Percentiles rank a stretch among this genome's conserved stretches.
Conservation (phyloP, 2,329 filamentous ascomycete species). For the Microsporum canis region DNA sequence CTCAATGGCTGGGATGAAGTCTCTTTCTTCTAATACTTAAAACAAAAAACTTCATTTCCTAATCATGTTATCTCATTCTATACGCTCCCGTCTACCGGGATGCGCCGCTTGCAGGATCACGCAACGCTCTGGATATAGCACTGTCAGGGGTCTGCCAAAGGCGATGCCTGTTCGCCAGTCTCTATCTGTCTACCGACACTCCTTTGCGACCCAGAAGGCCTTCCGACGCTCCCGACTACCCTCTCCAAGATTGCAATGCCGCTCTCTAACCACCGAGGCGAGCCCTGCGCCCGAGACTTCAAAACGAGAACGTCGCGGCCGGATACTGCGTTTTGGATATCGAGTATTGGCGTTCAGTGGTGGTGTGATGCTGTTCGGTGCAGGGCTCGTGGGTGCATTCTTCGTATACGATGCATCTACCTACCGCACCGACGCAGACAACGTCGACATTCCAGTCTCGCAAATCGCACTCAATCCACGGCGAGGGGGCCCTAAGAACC, state of each 20-base stretch:
- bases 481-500: conserved; percentile 81
- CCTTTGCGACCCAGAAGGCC: background rate
- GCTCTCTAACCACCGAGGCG: background rate
- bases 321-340: conserved; percentile 32
- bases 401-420: conserved; percentile 91
- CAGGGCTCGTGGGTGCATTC: conserved; percentile 63
- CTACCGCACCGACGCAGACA: conserved; percentile 60
- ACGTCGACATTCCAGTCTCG: conserved; percentile 69
- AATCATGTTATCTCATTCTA: background rate
- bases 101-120: background rate
- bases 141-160: background rate
- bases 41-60: background rate
- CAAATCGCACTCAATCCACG: conserved; percentile 69
- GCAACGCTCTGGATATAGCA: background rate
- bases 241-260: background rate
- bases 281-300: background rate
- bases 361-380: conserved; percentile 60
- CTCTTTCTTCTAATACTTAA: background rate
- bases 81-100: conserved; percentile 1
- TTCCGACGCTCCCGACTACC: background rate
- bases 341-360: conserved; percentile 62
- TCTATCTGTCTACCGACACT: background rate
- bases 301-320: background rate
- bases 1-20: conserved; percentile 2
- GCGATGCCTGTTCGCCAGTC: background rate